A percentile compares a stretch with the other conserved stretches of the same genome.
Evolutionary conservation across 129 eudicot species (phyloP).

Genomic region (Flaveria trinervia): DNA sequence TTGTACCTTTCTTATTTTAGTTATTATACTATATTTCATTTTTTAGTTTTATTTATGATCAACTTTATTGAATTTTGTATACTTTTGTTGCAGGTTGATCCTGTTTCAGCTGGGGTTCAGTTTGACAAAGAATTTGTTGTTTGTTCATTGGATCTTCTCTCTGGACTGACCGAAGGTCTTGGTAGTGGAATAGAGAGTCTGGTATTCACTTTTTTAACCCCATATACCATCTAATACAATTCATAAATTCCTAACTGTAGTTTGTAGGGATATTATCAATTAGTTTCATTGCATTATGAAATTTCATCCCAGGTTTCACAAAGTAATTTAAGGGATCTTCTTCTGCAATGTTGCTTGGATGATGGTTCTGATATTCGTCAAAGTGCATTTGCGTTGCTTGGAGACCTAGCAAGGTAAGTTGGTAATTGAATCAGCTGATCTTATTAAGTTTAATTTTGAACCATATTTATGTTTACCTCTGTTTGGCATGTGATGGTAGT

Average conservation of each 20-base stretch:
- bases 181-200: slow-evolving; percentile 89
- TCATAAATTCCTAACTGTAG: not conserved
- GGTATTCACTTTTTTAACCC: slow-evolving; percentile 45
- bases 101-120: slow-evolving; percentile 73
- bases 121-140: slow-evolving; percentile 88
- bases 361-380: slow-evolving; percentile 84
- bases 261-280: not conserved
- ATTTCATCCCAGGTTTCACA: slow-evolving; percentile 64
- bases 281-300: not conserved
- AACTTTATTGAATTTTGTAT: not conserved
- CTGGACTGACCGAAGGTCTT: slow-evolving; percentile 94
- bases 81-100: slow-evolving; percentile 59
- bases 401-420: slow-evolving; percentile 97
- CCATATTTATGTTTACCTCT: not conserved
- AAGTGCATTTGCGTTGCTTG: slow-evolving; percentile 97
- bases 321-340: slow-evolving; percentile 83
- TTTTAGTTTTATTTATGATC: not conserved
- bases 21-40: not conserved
- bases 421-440: slow-evolving; percentile 18
- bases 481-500: not conserved
- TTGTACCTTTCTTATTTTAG: not conserved
- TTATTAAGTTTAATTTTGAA: not conserved
- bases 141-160: slow-evolving; percentile 88
- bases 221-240: not conserved
- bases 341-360: slow-evolving; percentile 93